Conservation (phyloP, 345 rosid genomes). For the Eucalyptus marginata region DNA sequence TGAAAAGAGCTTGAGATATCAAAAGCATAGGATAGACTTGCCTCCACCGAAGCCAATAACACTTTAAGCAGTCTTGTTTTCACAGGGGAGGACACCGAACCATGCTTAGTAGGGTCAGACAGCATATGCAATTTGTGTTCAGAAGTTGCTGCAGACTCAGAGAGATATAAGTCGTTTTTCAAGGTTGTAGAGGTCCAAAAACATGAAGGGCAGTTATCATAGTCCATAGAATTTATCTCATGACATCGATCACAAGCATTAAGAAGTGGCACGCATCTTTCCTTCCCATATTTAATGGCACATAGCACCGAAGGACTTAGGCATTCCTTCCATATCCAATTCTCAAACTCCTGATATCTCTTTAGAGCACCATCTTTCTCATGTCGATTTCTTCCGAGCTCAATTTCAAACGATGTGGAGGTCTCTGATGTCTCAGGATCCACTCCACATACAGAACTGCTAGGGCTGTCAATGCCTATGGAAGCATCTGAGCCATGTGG, state of each 20-base stretch:
- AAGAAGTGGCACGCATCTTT: conserved; percentile 34
- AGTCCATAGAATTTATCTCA: conserved; percentile 27
- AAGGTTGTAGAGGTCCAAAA: conserved; percentile 15
- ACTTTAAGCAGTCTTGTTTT: conserved; percentile 54
- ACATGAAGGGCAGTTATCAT: conserved; percentile 40
- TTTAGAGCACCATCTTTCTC: conserved; percentile 31
- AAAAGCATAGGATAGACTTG: not conserved
- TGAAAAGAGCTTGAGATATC: not conserved
- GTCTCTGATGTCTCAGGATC: conserved; percentile 38
- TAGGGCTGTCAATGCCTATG: conserved; percentile 13
- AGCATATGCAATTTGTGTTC: conserved; percentile 6
- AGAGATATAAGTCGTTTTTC: conserved; percentile 15
- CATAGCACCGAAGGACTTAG: conserved; percentile 15
- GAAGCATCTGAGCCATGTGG: not conserved
- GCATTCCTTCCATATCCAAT: conserved; percentile 72
- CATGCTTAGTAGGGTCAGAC: not conserved
- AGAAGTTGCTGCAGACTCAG: conserved; percentile 31
- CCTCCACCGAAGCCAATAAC: conserved; percentile 14
- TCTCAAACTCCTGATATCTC: conserved; percentile 70
- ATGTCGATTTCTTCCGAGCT: conserved; percentile 33
- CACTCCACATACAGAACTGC: conserved; percentile 16
- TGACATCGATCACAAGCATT: conserved; percentile 43
- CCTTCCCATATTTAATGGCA: conserved; percentile 49
- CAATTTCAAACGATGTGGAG: conserved; percentile 51
- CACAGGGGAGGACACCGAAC: conserved; percentile 28